These are phyloP conservation scores for Allomyces macrogynus DNA, from an alignment of 192 early-diverging fungal species.

Conservation along the genomic window DNA sequence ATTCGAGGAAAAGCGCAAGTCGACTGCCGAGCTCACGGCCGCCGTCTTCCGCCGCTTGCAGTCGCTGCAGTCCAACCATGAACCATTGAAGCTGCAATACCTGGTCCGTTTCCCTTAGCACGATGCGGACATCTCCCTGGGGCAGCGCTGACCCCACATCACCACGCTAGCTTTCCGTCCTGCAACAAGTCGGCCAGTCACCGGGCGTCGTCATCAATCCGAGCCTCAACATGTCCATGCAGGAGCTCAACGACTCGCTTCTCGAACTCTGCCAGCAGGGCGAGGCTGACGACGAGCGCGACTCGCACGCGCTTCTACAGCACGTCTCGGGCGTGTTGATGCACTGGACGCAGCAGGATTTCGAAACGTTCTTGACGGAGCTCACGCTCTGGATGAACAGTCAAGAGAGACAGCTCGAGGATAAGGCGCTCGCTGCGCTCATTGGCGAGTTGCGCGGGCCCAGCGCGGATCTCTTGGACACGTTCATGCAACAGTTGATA, in stretches of 20 bases:
- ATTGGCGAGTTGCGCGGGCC: too few species aligned
- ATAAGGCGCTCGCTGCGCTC: too few species aligned
- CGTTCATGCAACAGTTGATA: too few species aligned
- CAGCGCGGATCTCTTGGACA: too few species aligned
- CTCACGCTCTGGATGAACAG: neutral
- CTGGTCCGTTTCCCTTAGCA: neutral
- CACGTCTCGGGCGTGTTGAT: neutral
- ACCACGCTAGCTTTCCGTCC: neutral
- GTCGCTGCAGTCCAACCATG: neutral
- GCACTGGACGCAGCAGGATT: neutral
- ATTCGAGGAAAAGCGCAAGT: constrained; percentile 13
- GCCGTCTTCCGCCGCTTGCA: constrained; percentile 12
- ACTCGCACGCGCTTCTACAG: neutral
- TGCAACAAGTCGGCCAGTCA: neutral
- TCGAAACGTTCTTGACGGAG: neutral
- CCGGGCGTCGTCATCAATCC: neutral
- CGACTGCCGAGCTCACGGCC: constrained; percentile 17
- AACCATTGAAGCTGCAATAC: neutral
- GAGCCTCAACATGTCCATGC: neutral
- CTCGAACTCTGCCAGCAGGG: neutral
- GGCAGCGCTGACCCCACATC: too few species aligned
- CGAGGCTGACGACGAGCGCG: too few species aligned
- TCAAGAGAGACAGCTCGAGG: neutral
- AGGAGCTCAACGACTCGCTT: neutral
- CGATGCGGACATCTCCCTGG: too few species aligned